Evolutionary conservation across 176 grass and related monocot species (phyloP), one percentile per base, ranked within the genome.

Genomic region (Sorghum bicolor): DNA sequence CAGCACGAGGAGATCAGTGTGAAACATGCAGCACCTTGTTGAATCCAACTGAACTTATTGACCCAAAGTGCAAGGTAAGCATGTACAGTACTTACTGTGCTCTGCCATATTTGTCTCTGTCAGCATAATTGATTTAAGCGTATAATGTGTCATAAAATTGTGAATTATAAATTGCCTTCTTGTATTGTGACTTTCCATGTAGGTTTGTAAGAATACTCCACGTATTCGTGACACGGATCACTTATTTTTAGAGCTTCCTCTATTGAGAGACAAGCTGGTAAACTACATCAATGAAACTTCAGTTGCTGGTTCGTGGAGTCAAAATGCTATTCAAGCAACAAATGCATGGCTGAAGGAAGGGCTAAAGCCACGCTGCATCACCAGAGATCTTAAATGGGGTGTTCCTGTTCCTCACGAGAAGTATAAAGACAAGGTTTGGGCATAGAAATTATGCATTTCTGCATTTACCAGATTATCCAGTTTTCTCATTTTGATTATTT

Each of bases 341-440:
- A 89, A 99, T 25, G 96, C 96, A 65, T 99, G 96, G 96, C 89
- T 99, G 70, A 96, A 96, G 82, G 96, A 99, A 92, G 96, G 96
- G 72, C 73, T 99, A 69, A 99, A 92, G 83, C 75, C 83, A 29
- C 91, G 93, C 47, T 99, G 96, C 80, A 99, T 99, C 75, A 99
- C 93, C 67, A 92, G 96, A 90, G 96, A 96, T 92, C 93, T 99
- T 70, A 99, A 96, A 87, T 99, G 96, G 96, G 96, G 93, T 44
- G 96, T 99, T 85, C 86, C 91, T 85, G 96, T 99, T 67, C 96
- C 96, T 39, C 93, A 94, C 24, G 91, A 99, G 80, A 96, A 96
- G 75, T 99, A 92, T 66, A 99, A 94, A 83, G 93, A 94, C 64
- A 99, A 99, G 93, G 96, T 99, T 75, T 74, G 61, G 16, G 32